Evolutionary conservation across 2,329 filamentous ascomycete genomes (phyloP), one percentile per base, ranked within the genome.

Genomic region (Saccharata proteae): DNA sequence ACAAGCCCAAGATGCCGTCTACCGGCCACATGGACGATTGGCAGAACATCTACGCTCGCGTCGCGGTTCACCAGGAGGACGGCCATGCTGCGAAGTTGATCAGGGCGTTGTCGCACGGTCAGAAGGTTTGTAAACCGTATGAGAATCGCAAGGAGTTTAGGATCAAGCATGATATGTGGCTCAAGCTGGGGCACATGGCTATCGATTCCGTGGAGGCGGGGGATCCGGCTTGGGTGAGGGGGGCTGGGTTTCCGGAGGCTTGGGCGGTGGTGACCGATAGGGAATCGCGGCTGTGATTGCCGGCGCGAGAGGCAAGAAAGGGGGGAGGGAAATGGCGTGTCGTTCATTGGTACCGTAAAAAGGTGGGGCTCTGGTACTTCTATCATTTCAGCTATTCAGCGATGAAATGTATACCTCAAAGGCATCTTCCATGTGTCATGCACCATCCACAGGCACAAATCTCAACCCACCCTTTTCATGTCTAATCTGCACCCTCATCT

Each of bases 31-130:
- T 12, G 7, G 10, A 13, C 10, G 23, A 18, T 32, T 40, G 17
- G 38, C 29, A 4, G 47, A 51, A 49, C 34, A 44, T 46, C 5
- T 33, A 40, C n/a, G 38, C 40, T 1, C 30, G 14, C 24, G 65
- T 65, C 32, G 42, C 44, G 20, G 48, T 62, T 14, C 11, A 13
- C 8, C 47, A 65, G 0, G 86, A 93, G 42, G 85, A 94, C 52
- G 85, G 86, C 0, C 88, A 96, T 55, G 65, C 74, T 7, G 65
- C 76, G 32, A 94, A 94, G 54, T 57, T 92, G 4, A 64, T 77
- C 6, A 64, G 85, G 18, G 77, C 82, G 2, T 52, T 90, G 12
- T 68, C 69, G 4, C 56, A 84, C 43, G 82, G 73, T 1, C 64
- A 77, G 49, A 49, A 62, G 18, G 46, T 67, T 2, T 68, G 65